Base-by-base conservation (phyloP, 345 rosid genomes). In the Ricinus communis region DNA sequence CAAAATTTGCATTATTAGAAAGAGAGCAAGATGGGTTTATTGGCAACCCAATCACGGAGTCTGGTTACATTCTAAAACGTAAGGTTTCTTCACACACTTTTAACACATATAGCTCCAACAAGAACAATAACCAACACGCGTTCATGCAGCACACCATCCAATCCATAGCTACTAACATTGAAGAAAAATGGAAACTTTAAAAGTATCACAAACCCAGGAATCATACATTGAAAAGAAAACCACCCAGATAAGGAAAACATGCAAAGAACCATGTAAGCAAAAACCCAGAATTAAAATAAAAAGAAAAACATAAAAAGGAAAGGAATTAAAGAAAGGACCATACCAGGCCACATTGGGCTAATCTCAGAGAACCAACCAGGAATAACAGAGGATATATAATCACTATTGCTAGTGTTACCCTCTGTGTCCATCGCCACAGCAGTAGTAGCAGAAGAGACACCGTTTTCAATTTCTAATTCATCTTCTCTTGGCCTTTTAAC, bases 331-430 rank as follows among this genome's bases (percentile, higher is more conserved):
- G 52, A 36, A 50, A 40, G 60, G 64, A 77, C 76, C 78, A n/a
- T 61, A 90, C 96, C 93, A 72, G 96, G 96, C 96, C 96, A 90
- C 93, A 90, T 84, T 68, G 93, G 91, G 82, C 90, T 90, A 31
- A 85, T 85, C 83, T 90, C 96, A 57, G 93, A 90, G 81, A 90
- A 90, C 96, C 96, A 90, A 30, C 93, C 96, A 68, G 91, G 87
- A 47, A 90, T 88, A 68, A 90, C 84, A 64, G 91, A 63, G 69
- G 96, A 90, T 8, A 88, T 71, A 49, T 73, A 71, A 31, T 75
- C 53, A 40, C 63, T 74, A 51, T 75, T 82, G 52, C 58, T 73
- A 67, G 51, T 70, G 50, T 2, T 49, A 41, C 46, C 68, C 54
- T 78, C 87, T 4, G 58, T 74, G 21, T 76, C 90, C 89, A 84